Evolutionary conservation across 2,329 filamentous ascomycete species (phyloP).

Genomic region (Sphaerostilbella broomeana): DNA sequence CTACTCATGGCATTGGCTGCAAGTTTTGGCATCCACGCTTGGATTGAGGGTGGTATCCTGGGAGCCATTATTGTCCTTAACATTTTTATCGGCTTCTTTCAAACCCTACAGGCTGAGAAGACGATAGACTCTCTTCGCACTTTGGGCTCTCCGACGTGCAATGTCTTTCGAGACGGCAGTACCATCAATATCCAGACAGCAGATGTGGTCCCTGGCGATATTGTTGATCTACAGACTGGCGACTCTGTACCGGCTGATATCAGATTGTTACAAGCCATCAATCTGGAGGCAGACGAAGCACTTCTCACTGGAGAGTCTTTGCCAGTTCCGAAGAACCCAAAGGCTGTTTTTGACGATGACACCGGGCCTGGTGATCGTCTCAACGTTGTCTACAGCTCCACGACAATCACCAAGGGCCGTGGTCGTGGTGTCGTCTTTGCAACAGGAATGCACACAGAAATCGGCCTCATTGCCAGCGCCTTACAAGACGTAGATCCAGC

Average conservation of each 20-base stretch:
- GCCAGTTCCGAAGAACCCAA: conserved; percentile 43
- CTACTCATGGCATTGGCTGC: conserved; percentile 55
- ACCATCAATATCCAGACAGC: conserved; percentile 24
- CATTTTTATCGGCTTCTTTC: conserved; percentile 40
- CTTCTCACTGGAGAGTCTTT: conserved; percentile 54
- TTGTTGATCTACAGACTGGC: conserved; percentile 42
- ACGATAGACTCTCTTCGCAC: conserved; percentile 34
- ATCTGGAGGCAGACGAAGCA: conserved; percentile 56
- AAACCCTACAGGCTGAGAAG: conserved; percentile 33
- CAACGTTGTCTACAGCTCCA: conserved; percentile 51
- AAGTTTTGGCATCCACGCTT: conserved; percentile 43
- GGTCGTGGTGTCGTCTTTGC: conserved; percentile 51
- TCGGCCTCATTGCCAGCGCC: conserved; percentile 47
- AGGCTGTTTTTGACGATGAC: conserved; percentile 31
- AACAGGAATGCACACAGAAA: conserved; percentile 52
- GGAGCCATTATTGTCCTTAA: conserved; percentile 45
- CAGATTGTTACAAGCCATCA: conserved; percentile 46
- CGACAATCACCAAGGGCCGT: conserved; percentile 50
- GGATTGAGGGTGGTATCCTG: conserved; percentile 45
- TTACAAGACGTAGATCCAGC: conserved; percentile 21
- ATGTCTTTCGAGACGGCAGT: conserved; percentile 30
- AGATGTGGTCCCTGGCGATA: conserved; percentile 47
- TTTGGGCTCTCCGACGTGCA: conserved; percentile 29
- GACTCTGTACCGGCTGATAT: conserved; percentile 51
- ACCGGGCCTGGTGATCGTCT: conserved; percentile 43